Conservation (phyloP, 2,329 filamentous ascomycete genomes). For the Diplodia sapinea region DNA sequence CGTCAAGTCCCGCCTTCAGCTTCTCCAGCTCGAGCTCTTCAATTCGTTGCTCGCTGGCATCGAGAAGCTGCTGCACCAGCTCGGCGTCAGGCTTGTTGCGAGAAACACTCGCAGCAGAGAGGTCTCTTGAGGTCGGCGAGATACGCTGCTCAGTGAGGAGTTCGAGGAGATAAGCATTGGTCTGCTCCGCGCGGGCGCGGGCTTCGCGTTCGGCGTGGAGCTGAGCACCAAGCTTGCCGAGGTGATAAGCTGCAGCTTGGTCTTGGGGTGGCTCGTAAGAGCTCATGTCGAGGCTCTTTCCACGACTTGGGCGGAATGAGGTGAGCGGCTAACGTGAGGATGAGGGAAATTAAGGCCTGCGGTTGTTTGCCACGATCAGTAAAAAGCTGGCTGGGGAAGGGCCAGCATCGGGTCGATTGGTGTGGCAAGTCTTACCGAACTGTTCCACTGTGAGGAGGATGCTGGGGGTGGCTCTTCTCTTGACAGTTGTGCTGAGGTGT, state of each 20-base stretch:
- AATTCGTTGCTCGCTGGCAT: not conserved
- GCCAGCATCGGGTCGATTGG: not conserved
- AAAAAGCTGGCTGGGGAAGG: not conserved
- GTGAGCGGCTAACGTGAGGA: not conserved
- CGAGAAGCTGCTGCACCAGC: not conserved
- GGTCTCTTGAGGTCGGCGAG: not conserved
- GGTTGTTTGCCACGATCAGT: not conserved
- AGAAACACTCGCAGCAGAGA: not conserved
- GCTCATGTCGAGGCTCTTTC: not conserved
- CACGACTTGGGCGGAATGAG: not conserved
- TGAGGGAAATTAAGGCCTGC: not conserved
- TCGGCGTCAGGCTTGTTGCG: not conserved
- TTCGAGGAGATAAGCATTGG: not conserved
- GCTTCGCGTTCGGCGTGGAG: conserved; percentile 2
- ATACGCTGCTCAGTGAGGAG: not conserved
- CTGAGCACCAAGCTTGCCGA: conserved; percentile 19
- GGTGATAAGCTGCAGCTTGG: not conserved
- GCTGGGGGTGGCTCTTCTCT: not conserved
- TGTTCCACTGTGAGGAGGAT: not conserved
- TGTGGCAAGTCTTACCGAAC: not conserved
- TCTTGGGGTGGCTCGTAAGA: not conserved
- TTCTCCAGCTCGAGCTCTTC: not conserved
- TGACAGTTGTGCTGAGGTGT: too few relatives aligned
- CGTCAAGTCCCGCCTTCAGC: not conserved
- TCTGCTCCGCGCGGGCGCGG: not conserved